Conservation (phyloP, 495 filamentous ascomycete genomes). For the Penicillium parvum region DNA sequence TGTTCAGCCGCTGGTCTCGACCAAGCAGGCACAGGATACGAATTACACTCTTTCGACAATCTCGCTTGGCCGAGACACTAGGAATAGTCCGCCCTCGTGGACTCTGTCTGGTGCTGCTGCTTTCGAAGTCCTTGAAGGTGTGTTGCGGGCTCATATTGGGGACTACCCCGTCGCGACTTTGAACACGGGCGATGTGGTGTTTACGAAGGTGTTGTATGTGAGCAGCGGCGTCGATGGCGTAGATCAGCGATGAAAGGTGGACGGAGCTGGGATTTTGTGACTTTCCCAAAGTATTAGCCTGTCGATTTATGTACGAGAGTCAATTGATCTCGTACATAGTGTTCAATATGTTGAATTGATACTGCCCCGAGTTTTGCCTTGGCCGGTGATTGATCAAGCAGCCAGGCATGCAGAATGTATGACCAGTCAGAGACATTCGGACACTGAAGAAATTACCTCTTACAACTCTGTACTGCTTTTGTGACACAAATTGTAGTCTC, state of each 20-base stretch:
- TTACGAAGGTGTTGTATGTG: conserved; percentile 40
- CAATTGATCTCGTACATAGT: not conserved
- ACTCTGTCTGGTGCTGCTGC: conserved; percentile 25
- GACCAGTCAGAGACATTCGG: no score
- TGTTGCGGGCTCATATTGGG: conserved; percentile 29
- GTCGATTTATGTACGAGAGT: not conserved
- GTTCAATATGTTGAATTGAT: no score
- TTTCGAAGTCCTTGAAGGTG: conserved; percentile 40
- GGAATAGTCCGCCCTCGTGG: conserved; percentile 16
- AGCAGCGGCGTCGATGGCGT: conserved; percentile 29
- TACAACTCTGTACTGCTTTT: no score
- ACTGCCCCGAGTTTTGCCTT: no score
- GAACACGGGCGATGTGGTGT: conserved; percentile 34
- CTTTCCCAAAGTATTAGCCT: conserved; percentile 18
- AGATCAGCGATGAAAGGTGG: conserved; percentile 26
- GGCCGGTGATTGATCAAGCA: no score
- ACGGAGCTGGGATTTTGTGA: conserved; percentile 18
- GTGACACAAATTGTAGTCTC: no score
- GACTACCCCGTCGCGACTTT: conserved; percentile 27
- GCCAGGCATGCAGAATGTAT: no score
- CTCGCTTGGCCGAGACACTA: conserved; percentile 19
- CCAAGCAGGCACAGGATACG: conserved; percentile 25
- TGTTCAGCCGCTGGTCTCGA: conserved; percentile 37
- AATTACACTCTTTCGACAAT: conserved; percentile 40
- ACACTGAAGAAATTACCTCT: no score